Evolutionary conservation across 2,329 filamentous ascomycete species (phyloP).

Genomic region (Leptographium galeiforme): DNA sequence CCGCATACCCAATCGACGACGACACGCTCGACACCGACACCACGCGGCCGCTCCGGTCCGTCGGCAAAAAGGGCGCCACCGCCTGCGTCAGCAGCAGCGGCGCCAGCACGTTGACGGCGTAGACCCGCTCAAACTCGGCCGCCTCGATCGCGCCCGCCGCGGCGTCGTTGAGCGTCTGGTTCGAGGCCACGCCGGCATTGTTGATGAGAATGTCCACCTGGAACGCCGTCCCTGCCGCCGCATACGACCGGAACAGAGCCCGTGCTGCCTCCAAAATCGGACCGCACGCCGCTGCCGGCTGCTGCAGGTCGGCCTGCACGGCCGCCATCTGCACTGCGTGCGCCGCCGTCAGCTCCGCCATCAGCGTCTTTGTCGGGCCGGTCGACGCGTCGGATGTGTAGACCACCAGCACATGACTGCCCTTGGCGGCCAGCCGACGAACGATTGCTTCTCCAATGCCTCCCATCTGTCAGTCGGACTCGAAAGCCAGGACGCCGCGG

Average conservation of each 20-base stretch:
- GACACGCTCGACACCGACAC: conserved; percentile 44
- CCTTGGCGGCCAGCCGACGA: conserved; percentile 45
- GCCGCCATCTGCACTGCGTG: conserved; percentile 2
- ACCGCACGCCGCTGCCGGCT: conserved; percentile 11
- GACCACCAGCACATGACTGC: conserved; percentile 44
- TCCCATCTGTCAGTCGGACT: conserved; percentile 11
- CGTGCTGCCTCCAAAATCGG: neutral
- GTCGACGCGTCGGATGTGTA: conserved; percentile 20
- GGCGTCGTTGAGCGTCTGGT: neutral
- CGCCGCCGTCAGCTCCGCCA: conserved; percentile 22
- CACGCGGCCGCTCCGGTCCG: conserved; percentile 42
- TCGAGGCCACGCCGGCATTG: neutral
- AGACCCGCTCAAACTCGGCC: conserved; percentile 20
- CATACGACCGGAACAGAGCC: conserved; percentile 23
- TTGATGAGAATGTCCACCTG: conserved; percentile 2
- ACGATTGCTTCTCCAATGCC: conserved; percentile 49
- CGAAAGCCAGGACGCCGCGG: neutral
- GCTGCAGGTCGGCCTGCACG: conserved; percentile 9
- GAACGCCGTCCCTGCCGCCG: conserved; percentile 37
- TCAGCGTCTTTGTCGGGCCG: conserved; percentile 28
- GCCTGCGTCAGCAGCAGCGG: conserved; percentile 42
- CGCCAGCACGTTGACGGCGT: conserved; percentile 44
- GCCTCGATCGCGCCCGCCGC: neutral
- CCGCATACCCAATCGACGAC: conserved; percentile 34
- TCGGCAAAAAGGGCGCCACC: conserved; percentile 38